A percentile compares a stretch with the other conserved stretches of the same genome.
Conservation (phyloP, 441 rosid species). For the Arabidopsis hybrid region DNA sequence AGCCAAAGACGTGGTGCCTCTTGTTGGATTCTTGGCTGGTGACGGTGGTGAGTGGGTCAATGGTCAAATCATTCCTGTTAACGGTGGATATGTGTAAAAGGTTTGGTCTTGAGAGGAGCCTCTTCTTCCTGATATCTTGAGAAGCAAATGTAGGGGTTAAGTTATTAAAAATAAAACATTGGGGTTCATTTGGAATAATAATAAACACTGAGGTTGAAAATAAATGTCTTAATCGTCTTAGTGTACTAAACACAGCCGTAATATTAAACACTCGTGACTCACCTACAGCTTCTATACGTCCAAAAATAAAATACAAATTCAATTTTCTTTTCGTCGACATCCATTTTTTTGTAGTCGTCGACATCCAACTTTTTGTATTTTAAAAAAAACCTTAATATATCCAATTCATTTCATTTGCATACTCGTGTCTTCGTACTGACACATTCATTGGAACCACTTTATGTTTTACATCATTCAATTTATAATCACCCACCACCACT, state of each 20-base stretch:
- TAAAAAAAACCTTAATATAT: conserved; percentile 8
- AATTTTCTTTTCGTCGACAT: not conserved
- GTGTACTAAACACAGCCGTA: not conserved
- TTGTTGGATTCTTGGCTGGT: conserved; percentile 78
- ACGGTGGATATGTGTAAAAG: conserved; percentile 37
- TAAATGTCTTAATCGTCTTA: not conserved
- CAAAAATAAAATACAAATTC: not conserved
- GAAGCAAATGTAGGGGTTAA: conserved; percentile 6
- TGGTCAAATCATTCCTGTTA: conserved; percentile 40
- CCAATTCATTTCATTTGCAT: not conserved
- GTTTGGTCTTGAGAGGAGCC: not conserved
- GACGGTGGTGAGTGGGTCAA: conserved; percentile 70
- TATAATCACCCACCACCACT: not conserved
- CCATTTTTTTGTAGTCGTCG: not conserved
- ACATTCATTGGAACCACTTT: not conserved
- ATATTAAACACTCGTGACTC: not conserved
- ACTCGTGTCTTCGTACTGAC: conserved; percentile 2
- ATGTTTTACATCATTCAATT: not conserved
- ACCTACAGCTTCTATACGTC: not conserved
- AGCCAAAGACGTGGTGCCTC: conserved; percentile 58
- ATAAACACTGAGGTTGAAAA: not conserved
- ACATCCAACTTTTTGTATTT: not conserved
- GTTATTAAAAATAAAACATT: not conserved
- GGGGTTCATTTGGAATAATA: not conserved
- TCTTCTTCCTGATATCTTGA: not conserved